Base-by-base conservation (phyloP, 2,329 filamentous ascomycete species). In the Fusarium acutatum region DNA sequence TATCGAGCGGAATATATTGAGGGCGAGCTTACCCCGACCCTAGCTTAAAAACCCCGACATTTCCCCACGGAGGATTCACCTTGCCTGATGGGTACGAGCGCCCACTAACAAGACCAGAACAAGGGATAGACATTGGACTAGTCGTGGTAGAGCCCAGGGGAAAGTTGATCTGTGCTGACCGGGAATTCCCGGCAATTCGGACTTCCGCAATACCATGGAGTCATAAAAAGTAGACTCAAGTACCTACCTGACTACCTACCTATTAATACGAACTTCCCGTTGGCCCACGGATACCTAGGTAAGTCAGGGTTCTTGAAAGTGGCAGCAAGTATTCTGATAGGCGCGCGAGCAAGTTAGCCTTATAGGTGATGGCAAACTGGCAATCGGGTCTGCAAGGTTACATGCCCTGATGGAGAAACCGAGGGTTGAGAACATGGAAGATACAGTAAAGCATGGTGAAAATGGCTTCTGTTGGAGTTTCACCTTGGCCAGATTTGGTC, bases 11-110 rank as follows among this genome's bases (percentile, higher is more conserved):
- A 47, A 47, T 26, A 69, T 60, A 46, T 37, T 32, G 49, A 74
- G 50, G 61, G 65, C 58, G 56, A 68, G 50, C 53, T 72, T 59
- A 50, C 71, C 57, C 52, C 67, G 71, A 69, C 64, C 64, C 59
- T 67, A 71, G 71, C 57, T 56, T 43, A 11, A 26, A 60, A 74
- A 72, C 71, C 71, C 71, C 71, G 71, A 74, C 60, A 72, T 74
- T 74, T 74, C 71, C 71, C 71, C 71, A 74, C 71, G 69, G 60
- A 64, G 53, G 47, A 60, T 49, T 65, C 40, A 44, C 52, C 34
- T 62, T 59, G 38, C 22, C 43, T 43, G 14, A 20, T 50, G 44
- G 43, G 50, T 47, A 60, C 43, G 64, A 60, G 53, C 70, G 52
- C 35, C 61, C 49, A 46, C 68, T 49, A 41, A 50, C 30, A 34